Conservation (phyloP, 2,329 filamentous ascomycete species). For the Venturia carpophila region DNA sequence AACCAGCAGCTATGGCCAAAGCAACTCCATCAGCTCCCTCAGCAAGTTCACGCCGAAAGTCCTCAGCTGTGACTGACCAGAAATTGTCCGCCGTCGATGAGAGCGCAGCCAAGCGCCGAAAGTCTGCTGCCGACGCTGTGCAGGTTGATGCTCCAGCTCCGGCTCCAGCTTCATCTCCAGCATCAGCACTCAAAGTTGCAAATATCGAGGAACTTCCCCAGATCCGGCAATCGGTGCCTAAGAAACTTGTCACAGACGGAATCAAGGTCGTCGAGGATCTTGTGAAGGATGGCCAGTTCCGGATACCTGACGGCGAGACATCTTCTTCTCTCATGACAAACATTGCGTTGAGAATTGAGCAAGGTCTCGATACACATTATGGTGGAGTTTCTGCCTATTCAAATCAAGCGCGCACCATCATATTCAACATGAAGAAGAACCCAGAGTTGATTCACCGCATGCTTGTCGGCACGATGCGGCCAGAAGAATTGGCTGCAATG, state of each 20-base stretch:
- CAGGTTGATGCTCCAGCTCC: constrained; percentile 13
- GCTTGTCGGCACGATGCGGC: constrained; percentile 62
- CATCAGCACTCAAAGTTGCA: constrained; percentile 21
- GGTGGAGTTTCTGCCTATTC: constrained; percentile 51
- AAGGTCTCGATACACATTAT: constrained; percentile 51
- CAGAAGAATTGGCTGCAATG: constrained; percentile 79
- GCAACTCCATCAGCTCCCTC: constrained; percentile 12
- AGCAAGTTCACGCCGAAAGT: constrained; percentile 15
- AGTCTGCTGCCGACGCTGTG: constrained; percentile 24
- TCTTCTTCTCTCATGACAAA: constrained; percentile 58
- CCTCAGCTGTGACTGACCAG: constrained; percentile 9
- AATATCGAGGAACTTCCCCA: constrained; percentile 48
- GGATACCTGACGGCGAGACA: constrained; percentile 55
- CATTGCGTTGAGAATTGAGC: constrained; percentile 72
- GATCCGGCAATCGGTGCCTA: constrained; percentile 61
- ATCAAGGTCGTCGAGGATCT: constrained; percentile 56
- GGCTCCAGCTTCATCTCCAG: neutral
- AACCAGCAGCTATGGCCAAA: constrained; percentile 8
- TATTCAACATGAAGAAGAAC: constrained; percentile 87
- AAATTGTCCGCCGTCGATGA: constrained; percentile 20
- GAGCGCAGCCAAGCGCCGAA: constrained; percentile 29
- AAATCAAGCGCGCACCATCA: constrained; percentile 63
- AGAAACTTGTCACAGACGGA: constrained; percentile 63
- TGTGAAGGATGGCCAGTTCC: constrained; percentile 57
- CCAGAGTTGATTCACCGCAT: constrained; percentile 66